phyloP scores from a whole-genome alignment of 345 rosid genomes.

The Populus simonii region DNA sequence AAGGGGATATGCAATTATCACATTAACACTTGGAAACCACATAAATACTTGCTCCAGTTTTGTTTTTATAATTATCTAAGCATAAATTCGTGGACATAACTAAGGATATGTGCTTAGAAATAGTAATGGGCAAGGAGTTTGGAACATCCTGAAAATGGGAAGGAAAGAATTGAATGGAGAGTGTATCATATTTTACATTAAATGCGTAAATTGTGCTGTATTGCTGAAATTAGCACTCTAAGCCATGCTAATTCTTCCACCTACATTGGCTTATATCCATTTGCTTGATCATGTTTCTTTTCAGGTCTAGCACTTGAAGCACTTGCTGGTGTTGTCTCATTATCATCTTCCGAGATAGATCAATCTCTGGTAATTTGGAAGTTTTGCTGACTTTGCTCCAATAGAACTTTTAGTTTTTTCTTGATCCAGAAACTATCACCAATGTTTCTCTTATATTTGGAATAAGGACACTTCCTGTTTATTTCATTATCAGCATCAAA shows the following conservation, averaged over 20 bases:
- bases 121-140: neutral
- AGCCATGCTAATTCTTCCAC: neutral
- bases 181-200: neutral
- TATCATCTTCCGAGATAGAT: slow-evolving; percentile 73
- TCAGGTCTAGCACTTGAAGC: slow-evolving; percentile 89
- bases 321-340: slow-evolving; percentile 75
- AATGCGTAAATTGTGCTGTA: neutral
- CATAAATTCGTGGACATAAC: neutral
- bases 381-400: neutral
- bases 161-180: neutral
- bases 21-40: neutral
- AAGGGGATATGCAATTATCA: neutral
- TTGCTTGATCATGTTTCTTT: slow-evolving; percentile 14
- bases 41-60: neutral
- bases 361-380: slow-evolving; percentile 65
- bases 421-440: neutral
- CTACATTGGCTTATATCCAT: neutral
- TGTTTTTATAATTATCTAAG: neutral
- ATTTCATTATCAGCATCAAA: neutral
- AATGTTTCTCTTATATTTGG: neutral
- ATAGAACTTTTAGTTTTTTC: neutral
- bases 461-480: neutral
- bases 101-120: neutral
- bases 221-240: neutral
- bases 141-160: neutral